Percentiles rank a stretch among this genome's conserved stretches.
Conservation (phyloP, 2,329 filamentous ascomycete species). For the Calonectria pteridis region DNA sequence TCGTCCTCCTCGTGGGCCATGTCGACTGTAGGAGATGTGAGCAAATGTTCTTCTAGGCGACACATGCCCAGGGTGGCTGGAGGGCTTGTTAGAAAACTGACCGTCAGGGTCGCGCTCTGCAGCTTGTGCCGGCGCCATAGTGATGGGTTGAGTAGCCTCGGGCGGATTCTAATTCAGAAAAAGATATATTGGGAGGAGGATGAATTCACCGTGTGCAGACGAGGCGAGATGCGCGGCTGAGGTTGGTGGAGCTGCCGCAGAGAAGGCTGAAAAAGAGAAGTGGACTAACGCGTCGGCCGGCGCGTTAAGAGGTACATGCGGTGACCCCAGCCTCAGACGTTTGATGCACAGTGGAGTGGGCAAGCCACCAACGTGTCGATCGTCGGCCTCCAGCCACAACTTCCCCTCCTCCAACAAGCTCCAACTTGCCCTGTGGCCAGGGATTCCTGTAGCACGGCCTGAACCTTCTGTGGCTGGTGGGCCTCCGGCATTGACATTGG, state of each 20-base stretch:
- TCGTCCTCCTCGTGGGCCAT: constrained; percentile 75
- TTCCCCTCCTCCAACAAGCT: neutral
- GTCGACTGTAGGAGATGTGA: constrained; percentile 46
- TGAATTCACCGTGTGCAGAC: constrained; percentile 19
- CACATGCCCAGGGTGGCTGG: neutral
- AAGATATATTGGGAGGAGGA: neutral
- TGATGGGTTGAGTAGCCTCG: neutral
- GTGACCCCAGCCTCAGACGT: constrained; percentile 5
- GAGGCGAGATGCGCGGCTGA: constrained; percentile 35
- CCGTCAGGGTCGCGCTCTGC: constrained; percentile 53
- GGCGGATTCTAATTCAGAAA: neutral
- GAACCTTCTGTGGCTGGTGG: constrained; percentile 16
- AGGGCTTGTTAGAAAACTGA: constrained; percentile 40
- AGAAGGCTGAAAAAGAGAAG: constrained; percentile 47
- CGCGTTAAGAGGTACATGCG: constrained; percentile 52
- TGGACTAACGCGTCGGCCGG: constrained; percentile 48
- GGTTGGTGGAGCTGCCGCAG: constrained; percentile 32
- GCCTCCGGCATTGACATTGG: constrained; percentile 34
- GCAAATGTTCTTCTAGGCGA: constrained; percentile 19
- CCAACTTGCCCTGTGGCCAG: neutral
- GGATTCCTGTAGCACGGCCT: neutral
- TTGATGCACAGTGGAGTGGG: neutral
- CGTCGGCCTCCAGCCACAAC: neutral
- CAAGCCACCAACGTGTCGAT: neutral
- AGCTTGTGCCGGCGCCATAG: constrained; percentile 53